Evolutionary conservation across 139 green algal genomes (phyloP).

Genomic region (Coelastrella sp.): DNA sequence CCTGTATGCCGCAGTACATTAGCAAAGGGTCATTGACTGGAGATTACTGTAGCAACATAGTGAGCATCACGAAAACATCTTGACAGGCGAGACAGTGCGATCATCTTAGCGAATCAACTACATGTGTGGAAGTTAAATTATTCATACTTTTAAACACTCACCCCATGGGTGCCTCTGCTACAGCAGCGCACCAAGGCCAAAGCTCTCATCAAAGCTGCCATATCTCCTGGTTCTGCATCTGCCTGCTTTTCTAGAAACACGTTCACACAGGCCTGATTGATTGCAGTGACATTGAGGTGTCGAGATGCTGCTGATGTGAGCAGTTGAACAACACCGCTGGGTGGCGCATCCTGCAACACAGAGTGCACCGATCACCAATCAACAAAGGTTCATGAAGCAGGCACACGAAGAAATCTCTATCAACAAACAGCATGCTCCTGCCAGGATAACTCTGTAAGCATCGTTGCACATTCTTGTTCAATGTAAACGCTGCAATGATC

Average conservation of each 20-base stretch:
- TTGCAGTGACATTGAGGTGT: conserved; percentile 1
- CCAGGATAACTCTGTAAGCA: too few species aligned
- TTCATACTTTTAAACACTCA: too few species aligned
- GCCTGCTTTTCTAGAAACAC: conserved; percentile 20
- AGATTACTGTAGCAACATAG: neutral
- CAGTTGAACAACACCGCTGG: neutral
- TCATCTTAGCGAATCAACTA: too few species aligned
- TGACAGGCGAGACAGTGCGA: too few species aligned
- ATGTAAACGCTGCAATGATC: too few species aligned
- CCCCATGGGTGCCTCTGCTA: conserved; percentile 23
- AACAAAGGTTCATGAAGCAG: neutral
- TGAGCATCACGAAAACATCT: neutral
- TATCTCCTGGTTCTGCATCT: conserved; percentile 2
- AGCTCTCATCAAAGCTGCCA: conserved; percentile 28
- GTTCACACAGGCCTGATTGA: conserved; percentile 4
- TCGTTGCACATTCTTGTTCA: too few species aligned
- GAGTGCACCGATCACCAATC: neutral
- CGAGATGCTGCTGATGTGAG: conserved; percentile 25
- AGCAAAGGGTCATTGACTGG: neutral
- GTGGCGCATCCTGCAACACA: conserved; percentile 15
- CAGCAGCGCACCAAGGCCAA: conserved; percentile 26
- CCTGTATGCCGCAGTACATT: neutral
- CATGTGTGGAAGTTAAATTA: too few species aligned
- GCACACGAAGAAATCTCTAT: too few species aligned
- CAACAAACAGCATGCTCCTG: too few species aligned